Conservation (phyloP, 2,329 filamentous ascomycete species). For the Myriosclerotinia scirpicola region DNA sequence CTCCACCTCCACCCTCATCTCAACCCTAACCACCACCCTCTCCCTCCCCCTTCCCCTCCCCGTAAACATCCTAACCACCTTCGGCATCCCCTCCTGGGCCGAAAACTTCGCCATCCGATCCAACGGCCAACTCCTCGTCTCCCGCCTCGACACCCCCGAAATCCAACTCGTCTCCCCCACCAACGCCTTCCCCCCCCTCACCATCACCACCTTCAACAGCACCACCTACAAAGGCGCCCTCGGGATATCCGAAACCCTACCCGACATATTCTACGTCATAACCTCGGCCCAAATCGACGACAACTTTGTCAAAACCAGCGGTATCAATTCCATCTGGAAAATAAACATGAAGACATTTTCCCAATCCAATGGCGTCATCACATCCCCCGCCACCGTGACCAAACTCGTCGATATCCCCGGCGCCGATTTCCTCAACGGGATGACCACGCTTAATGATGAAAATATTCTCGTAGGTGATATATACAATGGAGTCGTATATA, state of each 20-base stretch:
- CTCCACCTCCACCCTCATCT: neutral
- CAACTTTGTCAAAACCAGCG: conserved; percentile 33
- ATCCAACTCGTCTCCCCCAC: conserved; percentile 42
- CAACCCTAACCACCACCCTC: neutral
- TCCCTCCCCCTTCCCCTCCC: conserved; percentile 26
- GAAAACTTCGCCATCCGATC: conserved; percentile 44
- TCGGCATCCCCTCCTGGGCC: conserved; percentile 26
- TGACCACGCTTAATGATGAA: conserved; percentile 28
- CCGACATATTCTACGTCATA: conserved; percentile 39
- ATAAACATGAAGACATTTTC: conserved; percentile 33
- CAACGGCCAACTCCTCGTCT: conserved; percentile 44
- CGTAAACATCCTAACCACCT: conserved; percentile 23
- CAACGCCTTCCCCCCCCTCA: conserved; percentile 22
- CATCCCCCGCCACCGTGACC: conserved; percentile 16
- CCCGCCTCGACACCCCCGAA: conserved; percentile 39
- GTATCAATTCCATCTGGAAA: conserved; percentile 33
- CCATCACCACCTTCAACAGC: conserved; percentile 40
- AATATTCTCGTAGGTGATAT: conserved; percentile 35
- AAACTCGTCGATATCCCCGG: conserved; percentile 26
- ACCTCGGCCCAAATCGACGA: conserved; percentile 38
- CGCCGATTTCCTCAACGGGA: conserved; percentile 36
- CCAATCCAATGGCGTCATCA: neutral
- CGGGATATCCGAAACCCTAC: conserved; percentile 42
- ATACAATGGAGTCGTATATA: conserved; percentile 33
- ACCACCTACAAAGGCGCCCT: conserved; percentile 36